Percentiles rank a stretch among this genome's conserved stretches.
Evolutionary conservation across 2,329 filamentous ascomycete species (phyloP).

Genomic region (Aspergillus sp.): DNA sequence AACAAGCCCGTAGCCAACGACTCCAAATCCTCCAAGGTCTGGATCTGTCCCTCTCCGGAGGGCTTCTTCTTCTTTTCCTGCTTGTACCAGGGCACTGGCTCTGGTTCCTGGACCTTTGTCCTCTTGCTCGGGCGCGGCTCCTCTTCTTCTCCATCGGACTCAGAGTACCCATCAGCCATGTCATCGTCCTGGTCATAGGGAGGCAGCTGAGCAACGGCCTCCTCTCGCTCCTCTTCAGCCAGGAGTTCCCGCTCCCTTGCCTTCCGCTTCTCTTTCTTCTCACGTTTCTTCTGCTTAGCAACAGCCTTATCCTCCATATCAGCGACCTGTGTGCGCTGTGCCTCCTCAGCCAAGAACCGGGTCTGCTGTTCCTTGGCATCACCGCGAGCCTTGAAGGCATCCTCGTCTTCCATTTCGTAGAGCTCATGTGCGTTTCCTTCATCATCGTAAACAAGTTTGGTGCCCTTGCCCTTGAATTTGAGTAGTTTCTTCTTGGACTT

Average conservation of each 20-base stretch:
- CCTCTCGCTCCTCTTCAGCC: constrained; percentile 27
- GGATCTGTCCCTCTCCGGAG: constrained; percentile 28
- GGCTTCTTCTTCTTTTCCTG: constrained; percentile 26
- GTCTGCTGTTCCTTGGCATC: constrained; percentile 72
- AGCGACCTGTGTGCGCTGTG: constrained; percentile 67
- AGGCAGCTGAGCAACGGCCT: constrained; percentile 31
- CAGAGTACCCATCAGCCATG: constrained; percentile 14
- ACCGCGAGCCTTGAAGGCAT: constrained; percentile 73
- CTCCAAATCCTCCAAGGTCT: constrained; percentile 50
- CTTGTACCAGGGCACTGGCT: constrained; percentile 23
- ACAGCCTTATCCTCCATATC: constrained; percentile 81
- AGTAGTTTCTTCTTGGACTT: constrained; percentile 91
- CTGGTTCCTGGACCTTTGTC: constrained; percentile 37
- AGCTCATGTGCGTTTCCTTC: constrained; percentile 81
- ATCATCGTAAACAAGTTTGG: constrained; percentile 87
- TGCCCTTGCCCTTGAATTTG: constrained; percentile 83
- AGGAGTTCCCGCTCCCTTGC: constrained; percentile 39
- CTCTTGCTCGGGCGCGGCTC: constrained; percentile 38
- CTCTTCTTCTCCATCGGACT: constrained; percentile 24
- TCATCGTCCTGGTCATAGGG: constrained; percentile 27
- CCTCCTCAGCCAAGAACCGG: constrained; percentile 76
- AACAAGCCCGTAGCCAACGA: constrained; percentile 47
- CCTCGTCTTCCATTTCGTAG: constrained; percentile 86
- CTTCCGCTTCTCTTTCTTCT: constrained; percentile 49
- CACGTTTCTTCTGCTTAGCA: constrained; percentile 68